Percentiles rank a stretch among this genome's conserved stretches.
Evolutionary conservation across 345 rosid species (phyloP).

Genomic region (Populus simonii): DNA sequence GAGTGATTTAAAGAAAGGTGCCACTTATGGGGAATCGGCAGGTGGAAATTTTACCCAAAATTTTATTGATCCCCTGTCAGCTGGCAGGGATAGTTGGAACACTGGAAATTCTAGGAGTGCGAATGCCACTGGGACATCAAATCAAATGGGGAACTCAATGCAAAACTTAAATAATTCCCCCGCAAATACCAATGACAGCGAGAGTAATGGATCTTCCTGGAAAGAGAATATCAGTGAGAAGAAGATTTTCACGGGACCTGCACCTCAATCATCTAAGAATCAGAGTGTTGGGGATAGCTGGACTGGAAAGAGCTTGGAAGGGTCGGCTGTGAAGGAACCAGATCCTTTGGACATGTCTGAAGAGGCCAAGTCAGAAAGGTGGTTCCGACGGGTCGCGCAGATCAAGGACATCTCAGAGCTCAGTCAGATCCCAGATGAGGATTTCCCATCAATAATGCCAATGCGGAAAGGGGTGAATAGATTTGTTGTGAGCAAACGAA

Average conservation of each 20-base stretch:
- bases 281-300: slow-evolving; percentile 33
- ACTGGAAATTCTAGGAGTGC: slow-evolving; percentile 5
- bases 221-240: slow-evolving; percentile 11
- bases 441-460: slow-evolving; percentile 97
- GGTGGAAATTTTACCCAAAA: slow-evolving; percentile 21
- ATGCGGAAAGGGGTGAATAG: slow-evolving; percentile 98
- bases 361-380: slow-evolving; percentile 98
- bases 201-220: slow-evolving; percentile 10
- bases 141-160: background rate
- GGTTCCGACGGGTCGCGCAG: slow-evolving; percentile 89
- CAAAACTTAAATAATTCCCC: slow-evolving; percentile 19
- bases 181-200: slow-evolving; percentile 5
- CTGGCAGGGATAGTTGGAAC: background rate
- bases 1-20: slow-evolving; percentile 12
- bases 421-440: slow-evolving; percentile 97
- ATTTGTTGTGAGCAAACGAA: slow-evolving; percentile 94
- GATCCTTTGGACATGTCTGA: slow-evolving; percentile 95
- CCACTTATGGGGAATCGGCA: slow-evolving; percentile 8
- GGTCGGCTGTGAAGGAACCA: slow-evolving; percentile 79
- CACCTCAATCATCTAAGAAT: slow-evolving; percentile 25
- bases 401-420: slow-evolving; percentile 93
- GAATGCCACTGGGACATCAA: background rate
- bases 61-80: slow-evolving; percentile 6
- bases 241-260: slow-evolving; percentile 9
- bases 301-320: slow-evolving; percentile 82